These are phyloP conservation scores for Pleodorina starrii DNA, from an alignment of 139 green algal species.

Conservation along the genomic window DNA sequence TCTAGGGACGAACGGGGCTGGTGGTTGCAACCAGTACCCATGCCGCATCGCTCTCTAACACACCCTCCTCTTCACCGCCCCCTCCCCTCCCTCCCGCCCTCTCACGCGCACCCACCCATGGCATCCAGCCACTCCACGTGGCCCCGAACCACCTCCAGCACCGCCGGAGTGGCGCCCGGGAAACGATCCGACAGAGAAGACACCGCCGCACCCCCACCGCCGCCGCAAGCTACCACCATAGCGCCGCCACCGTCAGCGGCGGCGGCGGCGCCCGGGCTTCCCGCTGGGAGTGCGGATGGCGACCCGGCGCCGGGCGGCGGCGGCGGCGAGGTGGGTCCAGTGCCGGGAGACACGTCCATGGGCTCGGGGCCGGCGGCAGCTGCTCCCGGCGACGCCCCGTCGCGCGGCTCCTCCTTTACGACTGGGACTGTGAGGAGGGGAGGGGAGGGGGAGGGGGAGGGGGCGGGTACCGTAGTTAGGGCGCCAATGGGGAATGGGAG, in stretches of 20 bases:
- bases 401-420: conserved; percentile 25
- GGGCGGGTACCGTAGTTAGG: no score
- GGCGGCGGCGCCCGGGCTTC: not conserved
- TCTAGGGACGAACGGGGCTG: no score
- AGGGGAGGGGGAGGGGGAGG: no score
- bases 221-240: not conserved
- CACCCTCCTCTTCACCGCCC: no score
- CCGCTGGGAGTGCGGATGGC: not conserved
- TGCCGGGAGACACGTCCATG: not conserved
- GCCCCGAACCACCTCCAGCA: conserved; percentile 66
- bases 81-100: no score
- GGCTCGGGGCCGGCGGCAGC: not conserved
- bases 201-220: not conserved
- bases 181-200: not conserved
- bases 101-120: conserved; percentile 44
- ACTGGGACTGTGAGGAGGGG: not conserved
- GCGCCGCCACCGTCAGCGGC: not conserved
- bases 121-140: conserved; percentile 77
- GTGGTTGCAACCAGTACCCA: no score
- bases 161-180: not conserved
- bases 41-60: no score
- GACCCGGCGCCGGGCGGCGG: not conserved
- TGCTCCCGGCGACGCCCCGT: not conserved
- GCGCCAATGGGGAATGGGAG: no score
- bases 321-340: not conserved